Percentiles rank a stretch among this genome's conserved stretches.
Conservation (phyloP, 2,329 filamentous ascomycete genomes). For the Sporothrix pseudoabietina region DNA sequence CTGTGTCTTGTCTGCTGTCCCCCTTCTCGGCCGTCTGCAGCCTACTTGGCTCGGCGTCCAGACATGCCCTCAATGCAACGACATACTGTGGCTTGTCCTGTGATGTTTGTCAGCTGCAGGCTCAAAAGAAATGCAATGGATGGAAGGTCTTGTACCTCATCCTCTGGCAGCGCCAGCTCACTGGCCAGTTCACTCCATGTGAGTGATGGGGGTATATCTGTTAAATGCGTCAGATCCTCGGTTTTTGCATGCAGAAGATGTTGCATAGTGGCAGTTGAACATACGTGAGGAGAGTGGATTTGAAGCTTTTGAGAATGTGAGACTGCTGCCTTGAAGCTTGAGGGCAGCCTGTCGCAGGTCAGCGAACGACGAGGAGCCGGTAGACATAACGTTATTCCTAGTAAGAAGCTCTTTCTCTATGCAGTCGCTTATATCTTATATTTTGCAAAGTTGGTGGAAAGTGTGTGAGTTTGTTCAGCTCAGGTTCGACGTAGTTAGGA, state of each 20-base stretch:
- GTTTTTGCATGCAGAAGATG: too few relatives aligned
- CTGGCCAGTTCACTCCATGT: conserved; percentile 31
- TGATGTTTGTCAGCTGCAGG: neutral
- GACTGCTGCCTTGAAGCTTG: conserved; percentile 13
- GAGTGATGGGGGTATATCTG: conserved; percentile 27
- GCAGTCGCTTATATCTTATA: too few relatives aligned
- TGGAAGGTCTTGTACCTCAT: conserved; percentile 7
- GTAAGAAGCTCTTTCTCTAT: too few relatives aligned
- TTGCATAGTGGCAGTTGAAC: neutral
- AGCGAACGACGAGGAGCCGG: conserved; percentile 15
- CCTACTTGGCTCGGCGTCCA: conserved; percentile 24
- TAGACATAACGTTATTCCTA: neutral
- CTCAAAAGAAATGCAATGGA: neutral
- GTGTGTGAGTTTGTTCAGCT: too few relatives aligned
- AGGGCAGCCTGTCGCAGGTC: conserved; percentile 25
- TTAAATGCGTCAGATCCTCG: neutral
- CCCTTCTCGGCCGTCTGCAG: neutral
- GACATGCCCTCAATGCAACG: conserved; percentile 23
- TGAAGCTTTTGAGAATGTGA: neutral
- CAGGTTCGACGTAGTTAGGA: neutral
- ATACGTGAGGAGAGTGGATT: conserved; percentile 15
- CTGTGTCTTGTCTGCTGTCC: neutral
- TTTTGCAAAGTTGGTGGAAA: neutral
- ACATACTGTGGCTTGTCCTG: conserved; percentile 27
- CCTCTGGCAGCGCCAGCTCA: conserved; percentile 22